These are phyloP conservation scores for Rhodotorula sp. DNA, from an alignment of 1,284 basidiomycete species.

Conservation along the genomic window DNA sequence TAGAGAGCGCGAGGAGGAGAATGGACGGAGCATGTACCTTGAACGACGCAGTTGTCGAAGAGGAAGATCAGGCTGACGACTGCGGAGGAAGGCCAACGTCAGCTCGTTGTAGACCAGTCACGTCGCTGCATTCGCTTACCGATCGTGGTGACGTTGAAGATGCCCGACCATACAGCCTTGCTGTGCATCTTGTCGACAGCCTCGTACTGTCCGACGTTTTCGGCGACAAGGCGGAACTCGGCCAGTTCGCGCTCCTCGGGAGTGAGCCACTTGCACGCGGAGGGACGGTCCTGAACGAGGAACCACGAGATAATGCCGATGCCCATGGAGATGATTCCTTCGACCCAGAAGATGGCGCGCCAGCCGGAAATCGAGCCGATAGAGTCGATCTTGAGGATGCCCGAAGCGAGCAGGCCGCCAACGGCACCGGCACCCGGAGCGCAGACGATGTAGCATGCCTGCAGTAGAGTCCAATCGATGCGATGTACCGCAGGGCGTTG, in stretches of 20 bases:
- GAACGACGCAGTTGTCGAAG: constrained; percentile 50
- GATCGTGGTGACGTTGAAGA: constrained; percentile 40
- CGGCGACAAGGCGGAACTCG: constrained; percentile 46
- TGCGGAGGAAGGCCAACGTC: not conserved
- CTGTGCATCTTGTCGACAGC: constrained; percentile 45
- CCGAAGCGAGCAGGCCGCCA: constrained; percentile 44
- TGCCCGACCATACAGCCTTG: constrained; percentile 40
- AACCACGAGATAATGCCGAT: constrained; percentile 47
- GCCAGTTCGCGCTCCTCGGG: constrained; percentile 46
- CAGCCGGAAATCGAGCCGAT: constrained; percentile 38
- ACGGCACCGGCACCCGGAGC: constrained; percentile 43
- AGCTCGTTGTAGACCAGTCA: constrained; percentile 43
- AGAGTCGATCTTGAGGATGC: constrained; percentile 29
- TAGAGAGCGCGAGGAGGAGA: not conserved
- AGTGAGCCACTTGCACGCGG: constrained; percentile 47
- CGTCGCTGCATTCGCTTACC: constrained; percentile 23
- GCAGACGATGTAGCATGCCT: constrained; percentile 31
- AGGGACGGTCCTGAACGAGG: constrained; percentile 47
- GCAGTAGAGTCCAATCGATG: too few species aligned
- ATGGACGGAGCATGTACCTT: constrained; percentile 15
- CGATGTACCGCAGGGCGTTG: too few species aligned
- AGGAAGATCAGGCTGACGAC: constrained; percentile 28
- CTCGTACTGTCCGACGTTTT: constrained; percentile 47
- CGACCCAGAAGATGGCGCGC: constrained; percentile 46
- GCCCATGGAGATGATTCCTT: constrained; percentile 49